phyloP scores from a whole-genome alignment of 805 yeast genomes.

The Wickerhamiella musiphila region DNA sequence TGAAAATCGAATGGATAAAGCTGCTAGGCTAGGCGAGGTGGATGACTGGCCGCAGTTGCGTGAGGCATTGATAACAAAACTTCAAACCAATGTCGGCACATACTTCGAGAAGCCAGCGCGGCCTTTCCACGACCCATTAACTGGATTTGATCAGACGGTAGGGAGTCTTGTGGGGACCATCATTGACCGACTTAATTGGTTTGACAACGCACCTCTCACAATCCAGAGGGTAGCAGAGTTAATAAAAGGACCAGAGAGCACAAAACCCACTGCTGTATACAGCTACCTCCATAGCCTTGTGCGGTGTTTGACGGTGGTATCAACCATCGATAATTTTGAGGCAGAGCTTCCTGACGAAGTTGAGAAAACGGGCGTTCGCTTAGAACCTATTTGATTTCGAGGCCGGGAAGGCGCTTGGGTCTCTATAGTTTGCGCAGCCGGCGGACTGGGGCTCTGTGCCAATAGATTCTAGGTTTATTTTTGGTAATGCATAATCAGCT shows the following conservation, averaged over 20 bases:
- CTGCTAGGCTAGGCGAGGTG: slow-evolving; percentile 4
- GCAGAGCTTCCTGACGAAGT: slow-evolving; percentile 5
- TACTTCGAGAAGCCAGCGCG: slow-evolving; percentile 6
- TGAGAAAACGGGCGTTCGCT: slow-evolving; percentile 12
- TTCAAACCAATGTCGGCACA: neutral
- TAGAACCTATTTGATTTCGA: slow-evolving; percentile 14
- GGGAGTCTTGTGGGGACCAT: slow-evolving; percentile 4
- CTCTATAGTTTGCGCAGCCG: too few relatives aligned
- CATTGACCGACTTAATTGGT: slow-evolving; percentile 5
- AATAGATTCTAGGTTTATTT: too few relatives aligned
- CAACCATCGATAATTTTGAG: slow-evolving; percentile 10
- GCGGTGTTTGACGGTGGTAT: slow-evolving; percentile 8
- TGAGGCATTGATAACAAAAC: slow-evolving; percentile 2
- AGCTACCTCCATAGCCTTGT: slow-evolving; percentile 11
- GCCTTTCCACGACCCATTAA: slow-evolving; percentile 11
- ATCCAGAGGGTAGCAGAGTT: slow-evolving; percentile 24
- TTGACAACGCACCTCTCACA: slow-evolving; percentile 23
- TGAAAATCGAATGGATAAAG: too few relatives aligned
- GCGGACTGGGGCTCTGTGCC: too few relatives aligned
- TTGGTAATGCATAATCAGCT: too few relatives aligned
- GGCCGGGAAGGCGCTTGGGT: too few relatives aligned
- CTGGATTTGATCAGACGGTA: slow-evolving; percentile 6
- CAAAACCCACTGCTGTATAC: slow-evolving; percentile 11
- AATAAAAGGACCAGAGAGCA: slow-evolving; percentile 14
- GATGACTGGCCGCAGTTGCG: slow-evolving; percentile 6